Percentiles rank a stretch among this genome's conserved stretches.
These are phyloP conservation scores for Gliomastix tumulicola DNA, from an alignment of 2,329 filamentous ascomycete species.

Conservation along the genomic window DNA sequence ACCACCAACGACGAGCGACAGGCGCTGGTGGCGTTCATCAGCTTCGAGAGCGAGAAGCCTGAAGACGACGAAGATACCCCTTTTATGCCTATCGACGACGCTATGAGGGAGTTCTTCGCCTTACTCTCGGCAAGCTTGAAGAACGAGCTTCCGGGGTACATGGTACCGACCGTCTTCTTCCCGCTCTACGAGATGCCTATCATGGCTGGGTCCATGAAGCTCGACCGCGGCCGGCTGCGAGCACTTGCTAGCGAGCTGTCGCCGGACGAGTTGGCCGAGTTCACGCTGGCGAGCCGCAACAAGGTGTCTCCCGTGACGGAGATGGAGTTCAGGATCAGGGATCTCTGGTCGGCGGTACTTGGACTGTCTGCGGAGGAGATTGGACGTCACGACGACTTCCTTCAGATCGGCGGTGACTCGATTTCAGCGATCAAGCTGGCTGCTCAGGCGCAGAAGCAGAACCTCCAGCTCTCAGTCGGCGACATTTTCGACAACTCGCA, in stretches of 20 bases:
- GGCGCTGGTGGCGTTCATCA: background rate
- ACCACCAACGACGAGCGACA: background rate
- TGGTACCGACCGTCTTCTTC: conserved; percentile 7
- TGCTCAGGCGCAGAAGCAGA: conserved; percentile 22
- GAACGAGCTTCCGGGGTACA: conserved; percentile 9
- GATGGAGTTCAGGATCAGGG: conserved; percentile 23
- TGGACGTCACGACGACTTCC: conserved; percentile 27
- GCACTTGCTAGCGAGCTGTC: conserved; percentile 1
- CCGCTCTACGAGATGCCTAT: conserved; percentile 6
- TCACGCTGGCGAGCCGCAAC: background rate
- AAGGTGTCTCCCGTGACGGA: conserved; percentile 16
- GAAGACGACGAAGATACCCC: background rate
- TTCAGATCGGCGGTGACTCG: conserved; percentile 36
- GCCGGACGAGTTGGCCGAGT: conserved; percentile 4
- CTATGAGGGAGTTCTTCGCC: background rate
- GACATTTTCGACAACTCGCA: conserved; percentile 31
- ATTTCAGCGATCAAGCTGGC: conserved; percentile 37
- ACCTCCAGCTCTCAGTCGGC: conserved; percentile 28
- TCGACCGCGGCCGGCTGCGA: conserved; percentile 3
- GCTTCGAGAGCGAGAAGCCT: background rate
- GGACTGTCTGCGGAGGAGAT: conserved; percentile 17
- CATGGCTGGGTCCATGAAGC: conserved; percentile 6
- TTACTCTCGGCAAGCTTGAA: background rate
- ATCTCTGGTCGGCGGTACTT: conserved; percentile 23
- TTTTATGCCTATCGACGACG: background rate